A percentile compares a stretch with the other conserved stretches of the same genome.
These are phyloP conservation scores for Oidium heveae DNA, from an alignment of 2,329 filamentous ascomycete genomes.

Conservation along the genomic window DNA sequence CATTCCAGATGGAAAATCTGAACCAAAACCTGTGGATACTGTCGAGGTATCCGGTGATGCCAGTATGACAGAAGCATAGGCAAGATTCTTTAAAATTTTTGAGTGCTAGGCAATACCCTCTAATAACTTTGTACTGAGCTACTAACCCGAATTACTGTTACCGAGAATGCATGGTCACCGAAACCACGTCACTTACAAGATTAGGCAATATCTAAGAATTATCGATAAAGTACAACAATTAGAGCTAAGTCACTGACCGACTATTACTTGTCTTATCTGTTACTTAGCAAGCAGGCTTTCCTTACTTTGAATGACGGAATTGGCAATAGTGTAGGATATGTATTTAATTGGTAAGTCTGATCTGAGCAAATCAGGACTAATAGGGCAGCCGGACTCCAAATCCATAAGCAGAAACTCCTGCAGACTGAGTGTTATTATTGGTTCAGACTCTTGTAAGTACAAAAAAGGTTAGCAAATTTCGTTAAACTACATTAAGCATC, in stretches of 20 bases:
- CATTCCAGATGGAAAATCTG: conserved; percentile 19
- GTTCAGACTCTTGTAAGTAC: background rate
- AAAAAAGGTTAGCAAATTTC: background rate
- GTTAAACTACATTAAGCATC: background rate
- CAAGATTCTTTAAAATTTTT: background rate
- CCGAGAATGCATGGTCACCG: conserved; percentile 1
- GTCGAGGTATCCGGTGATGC: conserved; percentile 7
- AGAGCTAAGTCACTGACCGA: conserved; percentile 11
- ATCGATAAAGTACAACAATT: conserved; percentile 3
- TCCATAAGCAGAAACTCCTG: background rate
- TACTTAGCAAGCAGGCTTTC: background rate
- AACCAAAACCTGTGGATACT: conserved; percentile 11
- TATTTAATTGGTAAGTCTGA: background rate
- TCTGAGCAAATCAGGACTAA: background rate
- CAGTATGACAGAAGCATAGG: conserved; percentile 8
- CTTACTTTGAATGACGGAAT: background rate
- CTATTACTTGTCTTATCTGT: background rate
- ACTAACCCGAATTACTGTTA: background rate
- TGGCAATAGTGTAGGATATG: background rate
- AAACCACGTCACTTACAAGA: background rate
- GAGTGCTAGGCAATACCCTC: background rate
- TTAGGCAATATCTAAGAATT: conserved; percentile 1
- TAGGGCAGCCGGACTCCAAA: background rate
- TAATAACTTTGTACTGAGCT: background rate
- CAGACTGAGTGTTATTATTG: background rate